These are phyloP conservation scores for Linaria vulgaris DNA, from an alignment of 257 asterid genomes.

Conservation along the genomic window DNA sequence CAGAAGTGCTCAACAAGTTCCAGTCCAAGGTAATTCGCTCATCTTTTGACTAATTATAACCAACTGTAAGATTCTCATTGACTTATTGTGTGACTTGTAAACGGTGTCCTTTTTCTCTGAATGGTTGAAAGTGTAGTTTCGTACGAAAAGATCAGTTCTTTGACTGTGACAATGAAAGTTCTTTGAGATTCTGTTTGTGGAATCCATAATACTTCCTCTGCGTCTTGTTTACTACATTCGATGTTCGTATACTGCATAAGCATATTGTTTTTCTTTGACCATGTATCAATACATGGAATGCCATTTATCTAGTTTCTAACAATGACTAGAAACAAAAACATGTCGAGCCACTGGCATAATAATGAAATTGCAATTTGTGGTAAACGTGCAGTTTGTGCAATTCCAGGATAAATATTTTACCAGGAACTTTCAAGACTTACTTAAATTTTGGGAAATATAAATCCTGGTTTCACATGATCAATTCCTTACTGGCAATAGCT, in stretches of 20 bases:
- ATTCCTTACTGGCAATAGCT: conserved; percentile 5
- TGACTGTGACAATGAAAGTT: background rate
- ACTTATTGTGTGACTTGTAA: conserved; percentile 3
- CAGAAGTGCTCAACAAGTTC: conserved; percentile 31
- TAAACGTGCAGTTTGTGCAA: background rate
- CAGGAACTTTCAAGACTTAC: background rate
- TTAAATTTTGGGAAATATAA: background rate
- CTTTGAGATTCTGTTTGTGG: conserved; percentile 1
- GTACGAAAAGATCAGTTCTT: conserved; percentile 1
- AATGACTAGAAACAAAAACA: background rate
- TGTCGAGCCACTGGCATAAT: too few species aligned
- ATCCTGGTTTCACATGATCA: background rate
- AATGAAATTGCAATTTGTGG: too few species aligned
- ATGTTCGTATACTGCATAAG: background rate
- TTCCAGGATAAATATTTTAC: background rate
- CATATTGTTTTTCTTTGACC: background rate
- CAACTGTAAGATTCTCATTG: conserved; percentile 4
- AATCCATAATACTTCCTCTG: background rate
- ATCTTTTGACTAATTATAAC: background rate
- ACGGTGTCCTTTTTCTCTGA: conserved; percentile 8
- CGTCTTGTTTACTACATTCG: background rate
- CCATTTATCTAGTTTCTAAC: background rate
- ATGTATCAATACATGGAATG: background rate
- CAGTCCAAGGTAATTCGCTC: conserved; percentile 26
- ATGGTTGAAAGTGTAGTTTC: background rate